Evolutionary conservation across 495 filamentous ascomycete genomes (phyloP), one percentile per base, ranked within the genome.

Genomic region (Filosporella fistucella): DNA sequence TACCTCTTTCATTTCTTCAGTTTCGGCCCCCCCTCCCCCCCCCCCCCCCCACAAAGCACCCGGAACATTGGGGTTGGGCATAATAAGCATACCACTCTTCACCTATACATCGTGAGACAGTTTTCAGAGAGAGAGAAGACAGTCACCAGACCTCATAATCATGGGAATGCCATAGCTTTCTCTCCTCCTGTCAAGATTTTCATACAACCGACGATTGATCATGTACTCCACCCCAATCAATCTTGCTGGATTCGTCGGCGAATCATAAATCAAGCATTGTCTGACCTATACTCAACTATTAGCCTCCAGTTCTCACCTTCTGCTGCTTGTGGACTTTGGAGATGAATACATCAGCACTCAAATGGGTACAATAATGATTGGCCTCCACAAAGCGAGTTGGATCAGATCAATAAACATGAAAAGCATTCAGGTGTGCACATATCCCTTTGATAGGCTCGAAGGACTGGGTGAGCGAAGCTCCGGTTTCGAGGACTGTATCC

Each of bases 171-270:
- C 64, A 69, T 6, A 67, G 55, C 47, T 75, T 71, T 11, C 81
- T 77, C 65, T 96, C 91, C 9, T 77, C 72, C n/a, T n/a, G n/a
- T n/a, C n/a, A n/a, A n/a, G n/a, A n/a, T 58, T 60, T 80, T 69
- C 64, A 69, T 81, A 95, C 1, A 95, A 68, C 2, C 67, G 65
- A 0, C 81, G 79, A 2, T 80, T 79, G 58, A 96, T 85, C 89
- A 96, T 93, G 71, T 96, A 96, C 65, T 96, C 91, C 52, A 96
- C 72, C 29, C 90, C 89, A 51, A 95, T 82, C 11, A 95, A 70
- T 2, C 84, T 74, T 8, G 89, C 88, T 36, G 80, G 80, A 14
- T 75, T 66, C 0, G 66, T 64, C 0, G 80, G 68, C 1, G 75
- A 73, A 64, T 91, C 88, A 72, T 95, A 95, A 41, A 96, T 78